Evolutionary conservation across 305 asterid genomes (phyloP).

Genomic region (Fraxinus ornus): DNA sequence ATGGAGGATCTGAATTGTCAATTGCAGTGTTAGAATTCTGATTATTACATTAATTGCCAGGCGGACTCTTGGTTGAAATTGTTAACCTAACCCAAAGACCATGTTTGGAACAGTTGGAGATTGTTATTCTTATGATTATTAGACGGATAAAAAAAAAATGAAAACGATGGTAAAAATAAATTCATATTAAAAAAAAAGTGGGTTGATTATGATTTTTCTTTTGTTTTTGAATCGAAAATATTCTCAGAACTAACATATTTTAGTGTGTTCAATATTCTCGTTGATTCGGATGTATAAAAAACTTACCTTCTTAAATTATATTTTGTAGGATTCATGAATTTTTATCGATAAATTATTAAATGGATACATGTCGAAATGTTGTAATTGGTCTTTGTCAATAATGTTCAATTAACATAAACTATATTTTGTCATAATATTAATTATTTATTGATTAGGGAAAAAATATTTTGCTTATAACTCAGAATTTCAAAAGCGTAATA

Average conservation of each 20-base stretch:
- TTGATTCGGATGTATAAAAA: background rate
- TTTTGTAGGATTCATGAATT: background rate
- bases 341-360: background rate
- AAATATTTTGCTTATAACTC: background rate
- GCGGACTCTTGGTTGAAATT: background rate
- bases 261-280: background rate
- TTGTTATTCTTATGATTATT: background rate
- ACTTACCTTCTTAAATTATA: background rate
- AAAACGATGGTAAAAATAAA: background rate
- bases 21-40: background rate
- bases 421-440: no score
- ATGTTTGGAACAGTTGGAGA: slow-evolving; percentile 21
- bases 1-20: slow-evolving; percentile 24
- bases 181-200: background rate
- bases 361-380: background rate
- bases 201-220: background rate
- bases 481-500: background rate
- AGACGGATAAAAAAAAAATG: background rate
- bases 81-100: slow-evolving; percentile 12
- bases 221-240: background rate
- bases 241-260: background rate
- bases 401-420: background rate
- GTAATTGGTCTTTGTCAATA: background rate
- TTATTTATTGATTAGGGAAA: background rate
- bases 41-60: slow-evolving; percentile 7